phyloP scores from a whole-genome alignment of 805 yeast genomes.

The Spathaspora boniae region DNA sequence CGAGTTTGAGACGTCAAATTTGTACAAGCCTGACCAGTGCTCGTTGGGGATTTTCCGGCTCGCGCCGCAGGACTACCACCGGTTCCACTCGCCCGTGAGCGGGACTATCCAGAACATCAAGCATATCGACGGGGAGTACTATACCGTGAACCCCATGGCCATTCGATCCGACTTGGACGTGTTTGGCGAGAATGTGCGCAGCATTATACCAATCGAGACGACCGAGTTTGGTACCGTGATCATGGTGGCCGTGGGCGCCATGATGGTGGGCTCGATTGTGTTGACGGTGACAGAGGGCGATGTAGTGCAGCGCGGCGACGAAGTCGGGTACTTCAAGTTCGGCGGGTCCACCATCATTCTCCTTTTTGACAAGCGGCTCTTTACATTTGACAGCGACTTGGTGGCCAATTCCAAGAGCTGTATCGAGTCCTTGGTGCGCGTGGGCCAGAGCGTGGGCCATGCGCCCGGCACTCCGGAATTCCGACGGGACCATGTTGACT shows the following conservation, averaged over 20 bases:
- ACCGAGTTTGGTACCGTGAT: slow-evolving; percentile 73
- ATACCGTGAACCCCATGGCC: slow-evolving; percentile 98
- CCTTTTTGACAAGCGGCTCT: slow-evolving; percentile 49
- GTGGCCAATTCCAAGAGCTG: slow-evolving; percentile 60
- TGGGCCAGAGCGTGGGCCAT: slow-evolving; percentile 93
- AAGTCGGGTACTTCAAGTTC: slow-evolving; percentile 90
- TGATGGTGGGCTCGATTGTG: slow-evolving; percentile 96
- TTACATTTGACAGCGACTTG: slow-evolving; percentile 72
- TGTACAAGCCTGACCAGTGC: slow-evolving; percentile 40
- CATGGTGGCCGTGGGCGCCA: slow-evolving; percentile 88
- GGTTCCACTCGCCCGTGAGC: slow-evolving; percentile 85
- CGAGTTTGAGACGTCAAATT: slow-evolving; percentile 35
- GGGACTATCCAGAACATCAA: slow-evolving; percentile 67
- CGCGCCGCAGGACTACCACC: slow-evolving; percentile 96
- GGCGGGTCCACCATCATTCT: slow-evolving; percentile 89
- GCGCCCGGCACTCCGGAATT: slow-evolving; percentile 46
- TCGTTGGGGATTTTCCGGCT: slow-evolving; percentile 77
- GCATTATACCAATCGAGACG: slow-evolving; percentile 72
- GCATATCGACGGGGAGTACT: slow-evolving; percentile 83
- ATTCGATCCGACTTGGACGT: slow-evolving; percentile 84
- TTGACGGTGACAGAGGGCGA: slow-evolving; percentile 65
- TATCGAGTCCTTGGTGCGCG: slow-evolving; percentile 79
- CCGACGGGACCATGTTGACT: slow-evolving; percentile 44
- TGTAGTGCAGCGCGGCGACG: slow-evolving; percentile 64
- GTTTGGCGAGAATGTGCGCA: slow-evolving; percentile 86